Percentiles rank a stretch among this genome's conserved stretches.
These are phyloP conservation scores for Arabidopsis suecica DNA, from an alignment of 345 rosid genomes.

Conservation along the genomic window DNA sequence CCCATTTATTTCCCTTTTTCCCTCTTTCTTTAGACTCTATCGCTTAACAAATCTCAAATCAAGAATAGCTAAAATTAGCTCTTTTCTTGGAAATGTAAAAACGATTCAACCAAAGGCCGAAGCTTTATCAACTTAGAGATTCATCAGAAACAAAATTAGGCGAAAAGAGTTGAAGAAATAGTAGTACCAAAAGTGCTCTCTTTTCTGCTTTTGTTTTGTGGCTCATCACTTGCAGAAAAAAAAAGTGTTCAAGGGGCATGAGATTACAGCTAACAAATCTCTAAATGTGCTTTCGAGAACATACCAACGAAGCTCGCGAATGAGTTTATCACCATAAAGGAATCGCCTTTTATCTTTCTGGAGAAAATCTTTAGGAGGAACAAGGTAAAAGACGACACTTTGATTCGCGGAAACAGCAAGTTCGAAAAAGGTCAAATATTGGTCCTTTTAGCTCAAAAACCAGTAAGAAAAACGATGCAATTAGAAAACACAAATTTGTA, in stretches of 20 bases:
- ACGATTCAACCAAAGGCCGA: slow-evolving; percentile 20
- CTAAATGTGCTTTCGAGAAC: slow-evolving; percentile 31
- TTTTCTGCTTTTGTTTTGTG: slow-evolving; percentile 7
- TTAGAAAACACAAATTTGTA: not conserved
- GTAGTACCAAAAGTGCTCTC: slow-evolving; percentile 30
- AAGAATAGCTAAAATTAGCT: slow-evolving; percentile 26
- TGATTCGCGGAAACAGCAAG: slow-evolving; percentile 34
- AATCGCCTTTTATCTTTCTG: slow-evolving; percentile 30
- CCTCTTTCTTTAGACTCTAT: slow-evolving; percentile 8
- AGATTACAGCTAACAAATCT: slow-evolving; percentile 35
- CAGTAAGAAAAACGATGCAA: slow-evolving; percentile 31
- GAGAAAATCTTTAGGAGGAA: slow-evolving; percentile 1
- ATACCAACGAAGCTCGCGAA: slow-evolving; percentile 41
- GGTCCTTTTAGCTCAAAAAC: slow-evolving; percentile 34
- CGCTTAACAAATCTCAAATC: slow-evolving; percentile 18
- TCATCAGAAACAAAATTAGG: slow-evolving; percentile 9
- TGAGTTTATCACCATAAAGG: slow-evolving; percentile 25
- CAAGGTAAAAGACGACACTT: slow-evolving; percentile 31
- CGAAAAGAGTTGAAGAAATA: slow-evolving; percentile 8
- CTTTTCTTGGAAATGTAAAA: not conserved
- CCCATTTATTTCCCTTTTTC: slow-evolving; percentile 59
- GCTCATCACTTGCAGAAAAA: slow-evolving; percentile 15
- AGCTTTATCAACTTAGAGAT: slow-evolving; percentile 25
- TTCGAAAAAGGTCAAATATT: slow-evolving; percentile 40
- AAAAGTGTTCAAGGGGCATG: slow-evolving; percentile 28